Conservation (phyloP, 169 alveolate species). For the Eimeria acervulina region DNA sequence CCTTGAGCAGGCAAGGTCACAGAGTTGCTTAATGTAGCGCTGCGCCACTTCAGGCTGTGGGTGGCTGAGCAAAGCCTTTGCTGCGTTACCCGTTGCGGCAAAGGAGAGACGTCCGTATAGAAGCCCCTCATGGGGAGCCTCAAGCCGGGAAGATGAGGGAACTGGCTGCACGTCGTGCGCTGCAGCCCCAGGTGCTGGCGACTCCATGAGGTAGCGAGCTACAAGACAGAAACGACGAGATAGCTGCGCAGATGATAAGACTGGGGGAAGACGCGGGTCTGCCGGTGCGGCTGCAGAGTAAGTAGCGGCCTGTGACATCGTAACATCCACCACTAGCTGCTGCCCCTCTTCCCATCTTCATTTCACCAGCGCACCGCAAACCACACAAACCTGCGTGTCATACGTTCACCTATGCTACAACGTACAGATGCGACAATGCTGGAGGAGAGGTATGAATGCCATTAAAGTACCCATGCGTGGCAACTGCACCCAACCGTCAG, state of each 20-base stretch:
- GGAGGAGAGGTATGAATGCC: neutral
- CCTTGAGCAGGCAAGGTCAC: slow-evolving; percentile 42
- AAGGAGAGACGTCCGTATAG: slow-evolving; percentile 41
- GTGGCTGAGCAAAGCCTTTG: slow-evolving; percentile 46
- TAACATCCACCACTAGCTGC: neutral
- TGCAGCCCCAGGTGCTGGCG: neutral
- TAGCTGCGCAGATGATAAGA: slow-evolving; percentile 30
- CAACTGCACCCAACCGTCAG: neutral
- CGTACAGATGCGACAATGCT: neutral
- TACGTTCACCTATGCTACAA: neutral
- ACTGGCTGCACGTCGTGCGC: neutral
- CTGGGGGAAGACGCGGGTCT: neutral
- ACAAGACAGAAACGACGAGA: slow-evolving; percentile 46
- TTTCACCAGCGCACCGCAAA: neutral
- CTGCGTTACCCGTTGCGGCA: slow-evolving; percentile 51
- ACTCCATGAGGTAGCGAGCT: slow-evolving; percentile 64
- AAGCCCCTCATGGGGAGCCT: neutral
- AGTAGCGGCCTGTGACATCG: neutral
- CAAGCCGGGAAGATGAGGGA: neutral
- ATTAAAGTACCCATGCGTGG: neutral
- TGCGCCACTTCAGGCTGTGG: slow-evolving; percentile 57
- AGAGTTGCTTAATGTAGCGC: slow-evolving; percentile 55
- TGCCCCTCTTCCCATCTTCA: neutral
- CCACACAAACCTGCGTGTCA: neutral
- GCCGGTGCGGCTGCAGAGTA: neutral